Evolutionary conservation across 208 protist genomes (phyloP).

Genomic region (Acanthamoeba castellanii): DNA sequence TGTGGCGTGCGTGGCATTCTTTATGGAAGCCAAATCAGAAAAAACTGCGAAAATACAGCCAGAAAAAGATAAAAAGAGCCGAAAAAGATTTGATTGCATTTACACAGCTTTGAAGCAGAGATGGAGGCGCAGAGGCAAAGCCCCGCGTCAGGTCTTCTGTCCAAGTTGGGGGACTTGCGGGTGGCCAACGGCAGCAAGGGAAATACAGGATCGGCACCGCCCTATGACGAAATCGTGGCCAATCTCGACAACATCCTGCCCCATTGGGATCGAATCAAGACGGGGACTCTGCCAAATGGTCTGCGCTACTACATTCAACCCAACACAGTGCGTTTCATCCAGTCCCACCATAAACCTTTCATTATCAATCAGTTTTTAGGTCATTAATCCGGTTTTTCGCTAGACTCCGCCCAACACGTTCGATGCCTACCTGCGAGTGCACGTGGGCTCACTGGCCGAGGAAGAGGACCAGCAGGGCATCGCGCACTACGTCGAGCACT

Average conservation of each 20-base stretch:
- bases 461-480: conserved; percentile 65
- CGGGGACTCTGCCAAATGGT: conserved; percentile 22
- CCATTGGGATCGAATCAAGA: conserved; percentile 32
- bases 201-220: background rate
- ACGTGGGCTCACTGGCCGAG: conserved; percentile 63
- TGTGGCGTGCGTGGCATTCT: background rate
- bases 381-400: background rate
- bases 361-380: background rate
- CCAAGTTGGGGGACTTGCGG: background rate
- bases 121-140: conserved; percentile 10
- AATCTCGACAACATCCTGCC: conserved; percentile 36
- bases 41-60: background rate
- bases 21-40: background rate
- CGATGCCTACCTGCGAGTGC: conserved; percentile 58
- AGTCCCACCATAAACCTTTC: background rate
- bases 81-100: background rate
- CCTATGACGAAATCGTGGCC: conserved; percentile 1
- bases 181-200: conserved; percentile 8
- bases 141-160: background rate
- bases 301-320: conserved; percentile 70
- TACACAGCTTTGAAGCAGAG: background rate
- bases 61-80: background rate
- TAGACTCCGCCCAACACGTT: conserved; percentile 65
- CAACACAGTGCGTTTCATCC: background rate
- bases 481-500: conserved; percentile 65